These are phyloP conservation scores for Tuber brumale DNA, from an alignment of 495 filamentous ascomycete genomes.

Conservation along the genomic window DNA sequence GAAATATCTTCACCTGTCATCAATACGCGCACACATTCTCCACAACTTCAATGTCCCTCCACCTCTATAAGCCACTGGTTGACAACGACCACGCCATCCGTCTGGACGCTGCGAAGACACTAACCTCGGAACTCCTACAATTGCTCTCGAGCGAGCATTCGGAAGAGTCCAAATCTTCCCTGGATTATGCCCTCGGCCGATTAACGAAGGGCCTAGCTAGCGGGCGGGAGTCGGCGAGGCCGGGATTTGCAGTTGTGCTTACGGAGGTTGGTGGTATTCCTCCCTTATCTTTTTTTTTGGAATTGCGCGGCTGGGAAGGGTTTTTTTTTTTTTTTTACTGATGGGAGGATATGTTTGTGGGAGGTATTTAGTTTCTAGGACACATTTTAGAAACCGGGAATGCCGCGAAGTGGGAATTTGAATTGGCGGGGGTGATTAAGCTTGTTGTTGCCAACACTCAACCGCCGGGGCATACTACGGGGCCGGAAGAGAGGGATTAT, in stretches of 20 bases:
- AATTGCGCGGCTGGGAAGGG: conserved; percentile 42
- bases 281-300: conserved; percentile 43
- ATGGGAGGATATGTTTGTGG: conserved; percentile 7
- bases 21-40: background rate
- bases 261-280: conserved; percentile 71
- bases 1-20: background rate
- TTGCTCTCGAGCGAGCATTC: conserved; percentile 37
- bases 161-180: conserved; percentile 36
- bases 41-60: conserved; percentile 32
- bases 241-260: conserved; percentile 86
- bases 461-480: conserved; percentile 56
- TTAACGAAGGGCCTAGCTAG: conserved; percentile 85
- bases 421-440: conserved; percentile 53
- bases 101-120: conserved; percentile 44
- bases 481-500: conserved; percentile 79
- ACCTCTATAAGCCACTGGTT: conserved; percentile 42
- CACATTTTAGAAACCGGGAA: conserved; percentile 27
- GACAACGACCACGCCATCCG: conserved; percentile 45
- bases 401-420: conserved; percentile 45
- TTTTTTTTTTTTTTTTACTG: conserved; percentile 11
- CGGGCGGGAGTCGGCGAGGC: conserved; percentile 76
- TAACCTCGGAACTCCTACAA: conserved; percentile 43
- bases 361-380: conserved; percentile 31
- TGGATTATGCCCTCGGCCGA: conserved; percentile 49
- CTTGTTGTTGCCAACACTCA: conserved; percentile 65